These are phyloP conservation scores for Gaeumannomyces sp. DNA, from an alignment of 2,329 filamentous ascomycete genomes.

Conservation along the genomic window DNA sequence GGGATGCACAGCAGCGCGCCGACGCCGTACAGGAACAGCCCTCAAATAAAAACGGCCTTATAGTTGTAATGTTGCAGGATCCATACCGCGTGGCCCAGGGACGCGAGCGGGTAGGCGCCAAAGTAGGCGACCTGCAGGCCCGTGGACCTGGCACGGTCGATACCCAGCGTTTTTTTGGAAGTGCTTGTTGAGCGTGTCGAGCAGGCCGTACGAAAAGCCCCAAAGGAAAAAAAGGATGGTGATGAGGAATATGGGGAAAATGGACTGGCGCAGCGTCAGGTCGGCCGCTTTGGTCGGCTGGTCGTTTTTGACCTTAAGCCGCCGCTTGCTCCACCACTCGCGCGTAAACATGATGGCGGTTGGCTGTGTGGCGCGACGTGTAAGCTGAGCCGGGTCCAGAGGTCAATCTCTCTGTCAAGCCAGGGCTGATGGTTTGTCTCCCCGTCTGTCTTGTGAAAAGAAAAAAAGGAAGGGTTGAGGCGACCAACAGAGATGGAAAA, in stretches of 20 bases:
- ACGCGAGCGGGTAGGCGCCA: constrained; percentile 63
- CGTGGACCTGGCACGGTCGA: constrained; percentile 50
- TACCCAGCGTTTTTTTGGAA: constrained; percentile 50
- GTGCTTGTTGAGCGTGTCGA: constrained; percentile 48
- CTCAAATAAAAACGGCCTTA: constrained; percentile 59
- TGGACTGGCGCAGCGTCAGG: constrained; percentile 59
- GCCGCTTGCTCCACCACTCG: constrained; percentile 30
- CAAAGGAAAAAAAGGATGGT: constrained; percentile 42
- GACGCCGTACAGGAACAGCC: constrained; percentile 58
- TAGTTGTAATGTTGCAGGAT: constrained; percentile 59
- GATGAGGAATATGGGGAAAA: constrained; percentile 61
- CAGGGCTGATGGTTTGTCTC: no score
- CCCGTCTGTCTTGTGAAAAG: no score
- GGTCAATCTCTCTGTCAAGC: not conserved
- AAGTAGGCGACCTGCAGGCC: constrained; percentile 61
- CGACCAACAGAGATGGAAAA: no score
- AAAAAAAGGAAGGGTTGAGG: no score
- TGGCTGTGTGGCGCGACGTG: constrained; percentile 18
- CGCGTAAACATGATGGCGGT: constrained; percentile 24
- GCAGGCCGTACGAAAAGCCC: constrained; percentile 50
- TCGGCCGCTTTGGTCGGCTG: constrained; percentile 39
- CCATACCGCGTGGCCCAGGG: constrained; percentile 60
- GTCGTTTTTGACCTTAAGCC: constrained; percentile 37
- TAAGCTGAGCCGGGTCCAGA: no score
- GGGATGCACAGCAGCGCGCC: constrained; percentile 51